phyloP scores from a whole-genome alignment of 345 rosid species.

The Nephelium lappaceum region DNA sequence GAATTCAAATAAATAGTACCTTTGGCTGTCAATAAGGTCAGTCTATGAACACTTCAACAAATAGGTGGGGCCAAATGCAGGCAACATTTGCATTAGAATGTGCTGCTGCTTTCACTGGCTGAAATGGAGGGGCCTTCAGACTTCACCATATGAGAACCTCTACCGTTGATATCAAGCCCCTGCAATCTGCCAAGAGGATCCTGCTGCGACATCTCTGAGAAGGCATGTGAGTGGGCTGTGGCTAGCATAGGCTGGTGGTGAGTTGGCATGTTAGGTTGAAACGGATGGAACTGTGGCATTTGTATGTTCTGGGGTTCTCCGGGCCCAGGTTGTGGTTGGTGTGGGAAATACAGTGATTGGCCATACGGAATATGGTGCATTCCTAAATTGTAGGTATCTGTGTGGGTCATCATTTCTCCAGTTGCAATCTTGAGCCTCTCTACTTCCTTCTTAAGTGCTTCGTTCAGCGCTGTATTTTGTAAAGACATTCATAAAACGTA shows the following conservation, averaged over 20 bases:
- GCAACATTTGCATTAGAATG: slow-evolving; percentile 40
- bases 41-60: slow-evolving; percentile 56
- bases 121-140: slow-evolving; percentile 69
- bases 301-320: slow-evolving; percentile 47
- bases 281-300: slow-evolving; percentile 58
- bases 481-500: slow-evolving; percentile 18
- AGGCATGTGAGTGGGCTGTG: slow-evolving; percentile 42
- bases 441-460: slow-evolving; percentile 87
- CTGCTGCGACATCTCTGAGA: slow-evolving; percentile 63
- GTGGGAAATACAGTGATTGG: slow-evolving; percentile 48
- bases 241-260: slow-evolving; percentile 44
- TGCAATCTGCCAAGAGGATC: slow-evolving; percentile 74
- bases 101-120: slow-evolving; percentile 78
- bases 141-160: slow-evolving; percentile 58
- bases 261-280: slow-evolving; percentile 43
- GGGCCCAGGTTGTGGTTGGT: slow-evolving; percentile 45
- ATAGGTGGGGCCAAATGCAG: slow-evolving; percentile 18
- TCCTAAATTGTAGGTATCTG: slow-evolving; percentile 66
- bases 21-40: slow-evolving; percentile 45
- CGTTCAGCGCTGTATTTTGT: slow-evolving; percentile 61
- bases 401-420: slow-evolving; percentile 61
- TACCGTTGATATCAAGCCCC: slow-evolving; percentile 78
- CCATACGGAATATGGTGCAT: slow-evolving; percentile 66
- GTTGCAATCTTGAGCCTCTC: slow-evolving; percentile 79
- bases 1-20: slow-evolving; percentile 35